phyloP scores from a whole-genome alignment of 2,329 filamentous ascomycete species.

The Dichotomopilus funicola region DNA sequence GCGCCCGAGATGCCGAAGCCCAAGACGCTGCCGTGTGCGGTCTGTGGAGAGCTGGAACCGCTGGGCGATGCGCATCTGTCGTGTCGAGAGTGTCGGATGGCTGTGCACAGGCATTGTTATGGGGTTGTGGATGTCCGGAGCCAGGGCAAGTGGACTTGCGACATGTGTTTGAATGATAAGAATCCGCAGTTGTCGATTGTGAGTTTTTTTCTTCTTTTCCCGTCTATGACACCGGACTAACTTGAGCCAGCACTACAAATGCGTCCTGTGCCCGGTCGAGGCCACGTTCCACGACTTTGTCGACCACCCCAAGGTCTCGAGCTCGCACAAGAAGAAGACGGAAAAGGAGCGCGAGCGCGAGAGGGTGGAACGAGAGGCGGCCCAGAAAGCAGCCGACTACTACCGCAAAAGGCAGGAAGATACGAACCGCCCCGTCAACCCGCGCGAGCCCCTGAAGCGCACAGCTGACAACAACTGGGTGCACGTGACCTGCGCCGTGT shows the following conservation, averaged over 20 bases:
- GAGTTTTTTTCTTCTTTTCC: conserved; percentile 32
- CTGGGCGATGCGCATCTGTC: conserved; percentile 65
- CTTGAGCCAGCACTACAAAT: conserved; percentile 67
- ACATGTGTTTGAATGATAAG: conserved; percentile 92
- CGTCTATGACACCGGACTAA: conserved; percentile 5
- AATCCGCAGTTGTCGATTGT: conserved; percentile 87
- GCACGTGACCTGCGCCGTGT: conserved; percentile 87
- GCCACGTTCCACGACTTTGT: conserved; percentile 76
- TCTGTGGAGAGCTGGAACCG: conserved; percentile 71
- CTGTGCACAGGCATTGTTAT: conserved; percentile 88
- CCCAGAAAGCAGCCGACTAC: conserved; percentile 69
- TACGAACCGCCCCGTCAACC: conserved; percentile 72
- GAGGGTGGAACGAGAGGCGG: conserved; percentile 74
- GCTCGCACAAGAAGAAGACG: conserved; percentile 72
- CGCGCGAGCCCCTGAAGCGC: conserved; percentile 84
- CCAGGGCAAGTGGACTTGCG: conserved; percentile 82
- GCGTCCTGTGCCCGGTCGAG: conserved; percentile 81
- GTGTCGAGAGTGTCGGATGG: conserved; percentile 83
- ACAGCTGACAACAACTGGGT: conserved; percentile 98
- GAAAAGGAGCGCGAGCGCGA: conserved; percentile 90
- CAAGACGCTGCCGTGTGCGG: conserved; percentile 71
- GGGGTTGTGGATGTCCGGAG: conserved; percentile 68
- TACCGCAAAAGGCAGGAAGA: conserved; percentile 80
- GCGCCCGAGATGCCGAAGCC: conserved; percentile 73
- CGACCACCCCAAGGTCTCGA: conserved; percentile 65